Conservation (phyloP, 805 yeast species). For the Teunomyces kruisii region DNA sequence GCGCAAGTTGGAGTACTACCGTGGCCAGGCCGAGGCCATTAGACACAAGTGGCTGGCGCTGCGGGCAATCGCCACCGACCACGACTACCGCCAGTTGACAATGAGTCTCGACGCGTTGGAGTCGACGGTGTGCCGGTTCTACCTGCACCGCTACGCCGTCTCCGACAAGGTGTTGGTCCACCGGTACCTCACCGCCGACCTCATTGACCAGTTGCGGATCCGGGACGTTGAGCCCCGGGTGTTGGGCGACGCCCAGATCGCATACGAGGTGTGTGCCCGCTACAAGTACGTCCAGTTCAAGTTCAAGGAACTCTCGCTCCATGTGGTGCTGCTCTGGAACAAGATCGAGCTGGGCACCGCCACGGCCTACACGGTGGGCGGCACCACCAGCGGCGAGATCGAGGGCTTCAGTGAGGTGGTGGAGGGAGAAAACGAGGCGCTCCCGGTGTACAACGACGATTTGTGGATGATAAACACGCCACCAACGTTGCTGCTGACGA, state of each 20-base stretch:
- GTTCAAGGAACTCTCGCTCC: slow-evolving; percentile 12
- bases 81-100: neutral
- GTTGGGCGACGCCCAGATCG: slow-evolving; percentile 2
- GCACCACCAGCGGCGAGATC: neutral
- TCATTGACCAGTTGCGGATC: slow-evolving; percentile 4
- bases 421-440: slow-evolving; percentile 4
- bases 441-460: slow-evolving; percentile 10
- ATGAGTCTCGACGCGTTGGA: neutral
- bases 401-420: slow-evolving; percentile 4
- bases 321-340: neutral
- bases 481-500: neutral
- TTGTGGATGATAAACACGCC: neutral
- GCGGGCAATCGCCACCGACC: neutral
- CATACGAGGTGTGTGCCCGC: slow-evolving; percentile 6
- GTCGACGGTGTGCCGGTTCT: neutral
- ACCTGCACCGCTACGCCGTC: neutral
- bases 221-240: neutral
- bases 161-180: slow-evolving; percentile 5
- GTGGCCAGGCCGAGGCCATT: neutral
- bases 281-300: slow-evolving; percentile 10
- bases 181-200: slow-evolving; percentile 13
- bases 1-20: slow-evolving; percentile 14
- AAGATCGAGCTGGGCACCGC: neutral
- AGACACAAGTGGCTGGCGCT: neutral
- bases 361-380: neutral